Percentiles rank a stretch among this genome's conserved stretches.
Conservation (phyloP, 2,329 filamentous ascomycete genomes). For the Scolecobasidium constrictum region DNA sequence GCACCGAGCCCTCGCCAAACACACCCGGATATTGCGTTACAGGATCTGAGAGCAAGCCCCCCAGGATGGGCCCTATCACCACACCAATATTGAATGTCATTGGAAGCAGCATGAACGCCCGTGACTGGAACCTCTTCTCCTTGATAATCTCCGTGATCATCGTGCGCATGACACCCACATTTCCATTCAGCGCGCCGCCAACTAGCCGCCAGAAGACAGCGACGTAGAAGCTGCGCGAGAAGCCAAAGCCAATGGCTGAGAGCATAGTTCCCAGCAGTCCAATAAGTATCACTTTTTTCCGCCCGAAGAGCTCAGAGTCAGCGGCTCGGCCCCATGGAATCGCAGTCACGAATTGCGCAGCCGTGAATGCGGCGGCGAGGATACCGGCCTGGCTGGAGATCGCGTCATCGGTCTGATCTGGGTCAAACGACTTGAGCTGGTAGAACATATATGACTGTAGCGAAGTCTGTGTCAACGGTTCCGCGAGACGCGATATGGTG, state of each 20-base stretch:
- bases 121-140: conserved; percentile 48
- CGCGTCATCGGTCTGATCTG: conserved; percentile 43
- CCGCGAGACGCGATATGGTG: conserved; percentile 66
- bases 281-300: conserved; percentile 69
- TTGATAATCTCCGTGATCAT: conserved; percentile 63
- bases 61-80: conserved; percentile 35
- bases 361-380: conserved; percentile 68
- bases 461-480: conserved; percentile 72
- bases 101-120: conserved; percentile 48
- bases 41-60: conserved; percentile 59
- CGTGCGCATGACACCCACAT: conserved; percentile 63
- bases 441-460: conserved; percentile 77
- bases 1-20: conserved; percentile 48
- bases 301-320: conserved; percentile 50
- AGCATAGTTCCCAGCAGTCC: conserved; percentile 61
- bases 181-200: conserved; percentile 60
- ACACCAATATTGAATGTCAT: conserved; percentile 58
- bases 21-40: conserved; percentile 47
- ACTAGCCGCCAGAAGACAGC: conserved; percentile 56
- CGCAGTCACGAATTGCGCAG: conserved; percentile 71
- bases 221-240: conserved; percentile 49
- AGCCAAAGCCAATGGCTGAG: conserved; percentile 58
- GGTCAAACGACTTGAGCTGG: conserved; percentile 70
- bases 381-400: conserved; percentile 71
- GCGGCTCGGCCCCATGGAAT: conserved; percentile 70